These are phyloP conservation scores for Mycena albidolilacea DNA, from an alignment of 768 basidiomycete species.

Conservation along the genomic window DNA sequence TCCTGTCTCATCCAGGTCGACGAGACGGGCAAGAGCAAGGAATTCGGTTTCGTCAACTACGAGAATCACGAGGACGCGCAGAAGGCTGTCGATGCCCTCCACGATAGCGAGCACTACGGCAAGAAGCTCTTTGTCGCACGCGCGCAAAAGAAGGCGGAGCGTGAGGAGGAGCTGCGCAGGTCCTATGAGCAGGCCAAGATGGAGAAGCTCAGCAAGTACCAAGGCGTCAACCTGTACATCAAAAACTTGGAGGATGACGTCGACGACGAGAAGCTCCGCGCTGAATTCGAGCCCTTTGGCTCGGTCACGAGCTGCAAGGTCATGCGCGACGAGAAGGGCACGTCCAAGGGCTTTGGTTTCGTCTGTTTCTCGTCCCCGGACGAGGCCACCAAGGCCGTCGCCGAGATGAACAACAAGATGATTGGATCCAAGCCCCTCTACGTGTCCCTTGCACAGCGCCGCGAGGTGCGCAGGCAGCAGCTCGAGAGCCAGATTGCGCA, in stretches of 20 bases:
- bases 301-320: conserved; percentile 99
- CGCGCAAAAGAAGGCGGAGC: conserved; percentile 98
- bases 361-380: conserved; percentile 99
- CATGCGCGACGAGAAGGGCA: conserved; percentile 96
- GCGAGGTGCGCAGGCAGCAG: conserved; percentile 97
- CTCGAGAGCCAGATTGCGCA: conserved; percentile 99
- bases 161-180: conserved; percentile 95
- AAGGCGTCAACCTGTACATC: conserved; percentile 99
- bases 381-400: conserved; percentile 98
- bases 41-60: conserved; percentile 99
- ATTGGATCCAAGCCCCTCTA: conserved; percentile 98
- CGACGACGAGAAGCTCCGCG: conserved; percentile 96
- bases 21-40: conserved; percentile 93
- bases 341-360: conserved; percentile 97
- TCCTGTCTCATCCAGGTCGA: conserved; percentile 90
- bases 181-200: conserved; percentile 96
- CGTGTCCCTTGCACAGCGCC: conserved; percentile 98
- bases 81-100: conserved; percentile 88
- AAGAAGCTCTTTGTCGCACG: conserved; percentile 95
- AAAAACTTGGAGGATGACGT: conserved; percentile 99
- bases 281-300: conserved; percentile 97
- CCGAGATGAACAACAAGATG: conserved; percentile 99
- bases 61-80: conserved; percentile 94
- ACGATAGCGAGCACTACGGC: conserved; percentile 88
- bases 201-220: conserved; percentile 98